A percentile compares a stretch with the other conserved stretches of the same genome.
phyloP scores from a whole-genome alignment of 305 asterid species.

The Caryopteris hybrid region DNA sequence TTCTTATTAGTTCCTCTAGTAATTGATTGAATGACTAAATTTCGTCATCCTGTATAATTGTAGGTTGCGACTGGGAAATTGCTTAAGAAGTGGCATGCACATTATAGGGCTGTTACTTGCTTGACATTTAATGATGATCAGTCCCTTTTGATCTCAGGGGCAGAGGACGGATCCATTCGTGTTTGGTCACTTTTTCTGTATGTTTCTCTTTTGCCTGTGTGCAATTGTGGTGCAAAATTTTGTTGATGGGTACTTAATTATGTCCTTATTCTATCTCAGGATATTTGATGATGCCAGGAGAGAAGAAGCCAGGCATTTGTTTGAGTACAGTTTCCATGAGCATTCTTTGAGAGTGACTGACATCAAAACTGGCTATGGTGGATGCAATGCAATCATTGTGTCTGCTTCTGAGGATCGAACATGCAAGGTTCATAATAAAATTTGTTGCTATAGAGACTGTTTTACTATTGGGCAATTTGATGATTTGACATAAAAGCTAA shows the following conservation, averaged over 20 bases:
- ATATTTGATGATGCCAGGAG: constrained; percentile 65
- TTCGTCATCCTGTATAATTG: not conserved
- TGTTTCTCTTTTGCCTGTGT: constrained; percentile 2
- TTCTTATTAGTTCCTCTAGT: not conserved
- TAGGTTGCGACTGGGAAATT: constrained; percentile 78
- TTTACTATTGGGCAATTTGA: not conserved
- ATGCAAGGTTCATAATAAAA: constrained; percentile 64
- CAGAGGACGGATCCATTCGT: constrained; percentile 86
- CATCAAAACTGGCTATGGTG: constrained; percentile 64
- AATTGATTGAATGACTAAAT: constrained; percentile 5
- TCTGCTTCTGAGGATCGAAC: constrained; percentile 94
- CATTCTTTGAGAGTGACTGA: constrained; percentile 83
- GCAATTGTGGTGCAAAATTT: not conserved
- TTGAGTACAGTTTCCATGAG: constrained; percentile 71
- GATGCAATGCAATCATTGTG: constrained; percentile 68
- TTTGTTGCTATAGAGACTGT: not conserved
- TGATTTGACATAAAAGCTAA: constrained; percentile 2
- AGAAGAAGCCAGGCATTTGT: constrained; percentile 48
- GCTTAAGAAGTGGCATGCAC: constrained; percentile 92
- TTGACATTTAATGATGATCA: constrained; percentile 76
- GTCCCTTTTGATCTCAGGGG: constrained; percentile 81
- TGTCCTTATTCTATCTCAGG: constrained; percentile 32
- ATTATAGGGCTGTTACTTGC: constrained; percentile 77
- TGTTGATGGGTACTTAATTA: not conserved
- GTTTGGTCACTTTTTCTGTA: constrained; percentile 95